Evolutionary conservation across 371 early-diverging fungal genomes (phyloP), one percentile per base, ranked within the genome.

Genomic region (Syncephalis plumigaleata): DNA sequence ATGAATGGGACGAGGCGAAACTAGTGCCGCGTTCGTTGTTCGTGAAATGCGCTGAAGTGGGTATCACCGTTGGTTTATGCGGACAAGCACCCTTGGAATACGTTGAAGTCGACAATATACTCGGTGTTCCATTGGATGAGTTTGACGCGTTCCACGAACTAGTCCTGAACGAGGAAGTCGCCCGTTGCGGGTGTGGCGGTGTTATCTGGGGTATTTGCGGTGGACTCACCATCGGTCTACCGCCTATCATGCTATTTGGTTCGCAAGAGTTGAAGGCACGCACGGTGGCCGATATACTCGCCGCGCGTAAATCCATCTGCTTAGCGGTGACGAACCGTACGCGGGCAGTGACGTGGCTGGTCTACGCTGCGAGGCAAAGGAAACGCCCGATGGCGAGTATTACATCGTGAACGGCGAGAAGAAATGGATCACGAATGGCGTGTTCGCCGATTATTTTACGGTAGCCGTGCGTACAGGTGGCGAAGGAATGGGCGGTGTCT

Each of bases 401-500:
- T 71, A n/a, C 58, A 65, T 90, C 31, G 64, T 85, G 39, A 85
- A 85, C 48, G 85, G 87, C 42, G 86, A 86, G 59, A 89, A 89
- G 73, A 86, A 86, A 61, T 82, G 80, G 75, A 77, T 77, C 44
- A 87, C 91, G 48, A 85, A 86, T 57, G 91, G 91, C n/a, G n/a
- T 48, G 75, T 86, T 76, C 60, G 84, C 87, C 13, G 82, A 87
- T 44, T 79, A 65, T 53, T 76, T 75, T 52, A 73, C 73, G 0
- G 63, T 64, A 26, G 82, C 76, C 39, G 83, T 70, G 36, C 67
- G 78, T 45, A 90, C 88, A 2, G 87, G 87, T 36, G 80, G 72
- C 20, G 65, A 65, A 9, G 88, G 89, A 15, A 86, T 86, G 81
- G 71, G 68, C 36, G 89, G 88, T 25, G 63, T 91, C 26, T 80